Conservation (phyloP, 139 green algal species). For the Limnomonas spitsbergensis region DNA sequence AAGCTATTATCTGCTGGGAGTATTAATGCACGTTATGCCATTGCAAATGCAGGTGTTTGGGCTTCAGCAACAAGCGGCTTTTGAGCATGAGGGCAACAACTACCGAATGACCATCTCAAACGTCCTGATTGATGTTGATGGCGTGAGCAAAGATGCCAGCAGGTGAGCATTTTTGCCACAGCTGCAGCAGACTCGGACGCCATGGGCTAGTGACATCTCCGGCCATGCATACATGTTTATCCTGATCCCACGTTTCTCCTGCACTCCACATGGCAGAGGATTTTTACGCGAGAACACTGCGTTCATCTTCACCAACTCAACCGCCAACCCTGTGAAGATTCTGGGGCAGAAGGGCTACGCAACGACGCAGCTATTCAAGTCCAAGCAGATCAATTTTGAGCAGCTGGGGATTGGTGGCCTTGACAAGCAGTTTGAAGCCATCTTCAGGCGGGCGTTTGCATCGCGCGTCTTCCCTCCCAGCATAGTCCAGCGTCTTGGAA, state of each 20-base stretch:
- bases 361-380: constrained; percentile 90
- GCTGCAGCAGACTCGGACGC: constrained; percentile 14
- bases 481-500: constrained; percentile 87
- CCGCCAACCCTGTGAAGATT: constrained; percentile 71
- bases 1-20: not conserved
- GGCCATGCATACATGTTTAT: not conserved
- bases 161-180: constrained; percentile 10
- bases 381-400: constrained; percentile 93
- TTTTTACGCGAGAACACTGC: constrained; percentile 53
- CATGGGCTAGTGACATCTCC: not conserved
- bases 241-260: no score
- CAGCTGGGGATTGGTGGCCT: constrained; percentile 96
- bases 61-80: constrained; percentile 74
- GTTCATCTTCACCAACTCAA: constrained; percentile 70
- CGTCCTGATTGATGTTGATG: constrained; percentile 39
- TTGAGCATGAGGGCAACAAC: constrained; percentile 85
- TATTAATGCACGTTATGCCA: not conserved
- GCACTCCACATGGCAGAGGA: no score
- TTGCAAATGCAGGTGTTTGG: constrained; percentile 66
- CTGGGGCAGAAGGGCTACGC: constrained; percentile 68
- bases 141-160: constrained; percentile 18
- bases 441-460: constrained; percentile 96
- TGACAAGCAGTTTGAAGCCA: constrained; percentile 92
- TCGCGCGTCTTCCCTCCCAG: constrained; percentile 88
- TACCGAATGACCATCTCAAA: constrained; percentile 66